A percentile compares a stretch with the other conserved stretches of the same genome.
Conservation (phyloP, 2,329 filamentous ascomycete genomes). For the Penicillium sp. region DNA sequence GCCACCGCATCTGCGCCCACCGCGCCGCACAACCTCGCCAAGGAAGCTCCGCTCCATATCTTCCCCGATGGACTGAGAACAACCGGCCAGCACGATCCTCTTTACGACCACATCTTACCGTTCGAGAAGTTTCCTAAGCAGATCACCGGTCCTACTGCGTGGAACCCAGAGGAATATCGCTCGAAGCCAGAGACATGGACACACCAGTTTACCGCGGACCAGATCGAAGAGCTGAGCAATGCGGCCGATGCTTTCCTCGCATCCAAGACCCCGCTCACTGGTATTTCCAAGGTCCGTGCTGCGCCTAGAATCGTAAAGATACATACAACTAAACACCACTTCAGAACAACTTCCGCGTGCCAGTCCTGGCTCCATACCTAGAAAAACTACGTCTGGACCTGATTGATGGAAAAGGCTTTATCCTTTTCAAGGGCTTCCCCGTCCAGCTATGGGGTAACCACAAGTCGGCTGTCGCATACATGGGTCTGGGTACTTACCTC, state of each 20-base stretch:
- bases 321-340: not conserved
- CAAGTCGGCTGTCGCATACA: conserved; percentile 86
- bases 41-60: conserved; percentile 45
- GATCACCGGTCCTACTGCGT: conserved; percentile 72
- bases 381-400: conserved; percentile 62
- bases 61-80: conserved; percentile 69
- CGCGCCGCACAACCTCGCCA: conserved; percentile 39
- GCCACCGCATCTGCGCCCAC: conserved; percentile 38
- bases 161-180: conserved; percentile 66
- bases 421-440: conserved; percentile 84
- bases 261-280: conserved; percentile 66
- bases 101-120: conserved; percentile 64
- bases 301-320: not conserved
- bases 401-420: conserved; percentile 85
- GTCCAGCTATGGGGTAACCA: conserved; percentile 72
- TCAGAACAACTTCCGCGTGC: conserved; percentile 61
- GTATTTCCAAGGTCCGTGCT: conserved; percentile 59
- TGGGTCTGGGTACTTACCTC: conserved; percentile 81
- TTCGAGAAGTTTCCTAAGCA: conserved; percentile 71
- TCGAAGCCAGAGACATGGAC: conserved; percentile 69
- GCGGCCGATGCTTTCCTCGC: conserved; percentile 70
- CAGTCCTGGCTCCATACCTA: conserved; percentile 57
- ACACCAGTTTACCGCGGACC: conserved; percentile 66
- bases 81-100: conserved; percentile 70
- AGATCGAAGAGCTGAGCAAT: conserved; percentile 66